Percentiles rank a stretch among this genome's conserved stretches.
Conservation (phyloP, 2,329 filamentous ascomycete species). For the Hymenoscyphus albidus region DNA sequence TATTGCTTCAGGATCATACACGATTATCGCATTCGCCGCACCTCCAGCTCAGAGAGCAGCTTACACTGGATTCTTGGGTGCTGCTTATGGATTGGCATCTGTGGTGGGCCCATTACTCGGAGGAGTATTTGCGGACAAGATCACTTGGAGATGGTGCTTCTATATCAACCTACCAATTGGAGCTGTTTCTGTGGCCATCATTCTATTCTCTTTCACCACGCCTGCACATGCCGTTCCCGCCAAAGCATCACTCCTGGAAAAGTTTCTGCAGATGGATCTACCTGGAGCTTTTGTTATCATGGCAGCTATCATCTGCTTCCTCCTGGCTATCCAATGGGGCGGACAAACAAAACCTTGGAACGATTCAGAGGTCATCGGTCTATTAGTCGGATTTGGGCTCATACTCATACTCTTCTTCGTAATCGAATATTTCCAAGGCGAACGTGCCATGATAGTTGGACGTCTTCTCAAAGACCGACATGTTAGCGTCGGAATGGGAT, state of each 20-base stretch:
- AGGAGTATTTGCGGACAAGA: slow-evolving; percentile 37
- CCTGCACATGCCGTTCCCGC: slow-evolving; percentile 39
- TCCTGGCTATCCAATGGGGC: slow-evolving; percentile 48
- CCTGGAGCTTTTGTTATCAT: slow-evolving; percentile 44
- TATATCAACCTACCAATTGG: slow-evolving; percentile 45
- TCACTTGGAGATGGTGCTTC: slow-evolving; percentile 37
- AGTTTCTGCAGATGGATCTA: slow-evolving; percentile 47
- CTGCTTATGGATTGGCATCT: slow-evolving; percentile 30
- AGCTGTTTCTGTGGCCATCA: slow-evolving; percentile 37
- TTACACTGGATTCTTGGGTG: slow-evolving; percentile 36
- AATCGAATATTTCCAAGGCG: slow-evolving; percentile 42
- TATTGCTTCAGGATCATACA: slow-evolving; percentile 41
- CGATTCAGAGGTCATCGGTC: slow-evolving; percentile 40
- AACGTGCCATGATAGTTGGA: slow-evolving; percentile 48
- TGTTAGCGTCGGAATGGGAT: slow-evolving; percentile 42
- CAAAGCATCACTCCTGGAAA: slow-evolving; percentile 40
- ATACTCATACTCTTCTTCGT: slow-evolving; percentile 36
- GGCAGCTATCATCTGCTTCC: slow-evolving; percentile 41
- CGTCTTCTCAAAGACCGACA: slow-evolving; percentile 42
- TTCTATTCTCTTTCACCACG: slow-evolving; percentile 43
- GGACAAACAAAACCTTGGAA: slow-evolving; percentile 44
- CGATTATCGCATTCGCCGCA: slow-evolving; percentile 41
- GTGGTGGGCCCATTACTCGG: slow-evolving; percentile 37
- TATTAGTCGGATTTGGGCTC: slow-evolving; percentile 39
- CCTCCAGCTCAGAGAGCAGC: slow-evolving; percentile 35